Evolutionary conservation across 139 green algal species (phyloP), one percentile per base, ranked within the genome.

Genomic region (Chlorella vulgaris): DNA sequence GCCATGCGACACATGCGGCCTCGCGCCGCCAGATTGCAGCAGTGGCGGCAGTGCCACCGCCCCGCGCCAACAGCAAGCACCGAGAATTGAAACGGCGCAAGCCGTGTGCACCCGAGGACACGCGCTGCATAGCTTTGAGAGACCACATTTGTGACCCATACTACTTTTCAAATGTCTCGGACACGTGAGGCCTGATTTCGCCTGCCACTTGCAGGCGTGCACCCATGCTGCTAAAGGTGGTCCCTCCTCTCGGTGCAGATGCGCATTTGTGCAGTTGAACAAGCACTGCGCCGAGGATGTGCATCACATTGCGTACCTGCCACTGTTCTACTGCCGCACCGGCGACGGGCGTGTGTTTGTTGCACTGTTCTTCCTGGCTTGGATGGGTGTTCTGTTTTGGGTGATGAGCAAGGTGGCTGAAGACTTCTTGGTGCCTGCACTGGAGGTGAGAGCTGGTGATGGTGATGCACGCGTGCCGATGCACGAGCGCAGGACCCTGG

Each of bases 331-430:
- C 40, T 89, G 80, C 70, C 71, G 83, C 53, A 15, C 38, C 3
- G 61, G 65, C 31, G 75, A 69, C 61, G 15, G 31, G 38, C 36
- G 38, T 0, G 62, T 66, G 65, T 50, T 85, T 47, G 61, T 83
- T 22, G 65, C 78, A 31, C 70, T 85, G 22, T 51, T 24, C 13
- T 74, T 67, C 42, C n/a, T 89, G 19, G 50, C 40, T 0, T 88
- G 84, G 84, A 78, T 89, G 83, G 47, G 78, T 19, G 60, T 89
- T 42, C 81, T 89, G 42, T 89, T 89, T 76, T 88, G 84, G 63
- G 60, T 79, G 4, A 76, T 89, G 50, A 77, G 61, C 39, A 70
- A 80, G 22, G 78, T 76, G 15, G 85, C 85, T 18, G 85, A 89
- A 53, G 76, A 69, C n/a, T 89, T 89, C 36, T 47, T 89, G 26